Evolutionary conservation across 306 rosid species (phyloP), one percentile per base, ranked within the genome.

Genomic region (Cyclanthera cordifolia): DNA sequence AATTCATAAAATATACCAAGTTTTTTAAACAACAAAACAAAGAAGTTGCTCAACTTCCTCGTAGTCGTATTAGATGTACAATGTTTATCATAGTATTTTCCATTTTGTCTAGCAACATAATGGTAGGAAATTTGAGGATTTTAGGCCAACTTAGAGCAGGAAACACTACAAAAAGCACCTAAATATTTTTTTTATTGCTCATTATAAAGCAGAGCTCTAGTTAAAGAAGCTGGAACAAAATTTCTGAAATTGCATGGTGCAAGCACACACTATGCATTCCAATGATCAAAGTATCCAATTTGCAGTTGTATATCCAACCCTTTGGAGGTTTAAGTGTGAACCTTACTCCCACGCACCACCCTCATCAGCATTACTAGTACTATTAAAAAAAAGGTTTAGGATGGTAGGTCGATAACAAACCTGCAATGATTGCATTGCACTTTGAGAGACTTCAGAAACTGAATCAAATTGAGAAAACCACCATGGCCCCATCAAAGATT

Each of bases 381-480:
- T 7, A 37, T 32, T 34, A 34, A 37, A 37, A 37, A 37, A 34
- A 4, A 4, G 43, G 43, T 34, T 34, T 34, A 32, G 13, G 34
- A 6, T 23, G 32, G 16, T 43, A 21, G 2, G 14, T 64, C 0
- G 17, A 21, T 64, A 43, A 65, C 70, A 65, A 20, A 92, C 98
- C 96, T 93, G 98, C 49, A 93, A 84, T 68, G 98, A 93, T 72
- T 80, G 81, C 79, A 89, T 93, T 46, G 98, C 95, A 72, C 91
- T 90, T 82, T 80, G 98, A 66, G 96, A 82, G 74, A 93, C 94
- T 83, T 93, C 96, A 79, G 85, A 85, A 67, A 85, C 89, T 70
- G 88, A 82, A 82, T 93, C 98, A 77, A 93, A 93, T 78, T 93
- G 98, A 73, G 98, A 85, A 87, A 93, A 89, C 98, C 98, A 93